phyloP scores from a whole-genome alignment of 176 grass and related monocot species.

The Raddia distichophylla region DNA sequence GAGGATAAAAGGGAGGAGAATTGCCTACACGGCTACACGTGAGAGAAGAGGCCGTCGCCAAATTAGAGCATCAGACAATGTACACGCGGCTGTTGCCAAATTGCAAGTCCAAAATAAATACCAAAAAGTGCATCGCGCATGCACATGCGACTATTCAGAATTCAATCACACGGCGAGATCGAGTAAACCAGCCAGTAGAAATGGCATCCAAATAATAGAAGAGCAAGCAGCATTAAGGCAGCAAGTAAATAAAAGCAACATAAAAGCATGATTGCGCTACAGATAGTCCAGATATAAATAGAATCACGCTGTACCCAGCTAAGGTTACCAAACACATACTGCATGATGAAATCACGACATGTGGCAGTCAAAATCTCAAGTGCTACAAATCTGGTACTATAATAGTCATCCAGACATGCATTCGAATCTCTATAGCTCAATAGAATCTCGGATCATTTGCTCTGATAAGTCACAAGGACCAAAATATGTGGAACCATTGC shows the following conservation, averaged over 20 bases:
- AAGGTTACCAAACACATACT: neutral
- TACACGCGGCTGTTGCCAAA: too few species aligned
- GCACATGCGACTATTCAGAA: too few species aligned
- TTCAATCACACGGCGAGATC: too few species aligned
- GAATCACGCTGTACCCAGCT: neutral
- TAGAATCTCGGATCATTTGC: neutral
- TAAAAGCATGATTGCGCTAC: neutral
- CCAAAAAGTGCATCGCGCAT: too few species aligned
- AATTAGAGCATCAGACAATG: too few species aligned
- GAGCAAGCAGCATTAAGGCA: neutral
- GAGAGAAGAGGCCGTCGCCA: too few species aligned
- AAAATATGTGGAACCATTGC: neutral
- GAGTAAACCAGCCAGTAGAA: neutral
- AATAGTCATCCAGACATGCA: neutral
- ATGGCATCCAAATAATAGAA: neutral
- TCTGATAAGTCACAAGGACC: neutral
- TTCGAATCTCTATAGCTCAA: neutral
- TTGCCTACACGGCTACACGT: too few species aligned
- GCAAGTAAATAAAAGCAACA: neutral
- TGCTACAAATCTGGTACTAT: slow-evolving; percentile 1
- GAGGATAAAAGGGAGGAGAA: too few species aligned
- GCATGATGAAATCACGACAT: neutral
- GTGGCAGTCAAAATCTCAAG: slow-evolving; percentile 16
- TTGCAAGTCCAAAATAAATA: too few species aligned
- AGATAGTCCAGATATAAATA: neutral